Base-by-base conservation (phyloP, 1,139 yeast genomes). In the Zygoascus hellenicus region DNA sequence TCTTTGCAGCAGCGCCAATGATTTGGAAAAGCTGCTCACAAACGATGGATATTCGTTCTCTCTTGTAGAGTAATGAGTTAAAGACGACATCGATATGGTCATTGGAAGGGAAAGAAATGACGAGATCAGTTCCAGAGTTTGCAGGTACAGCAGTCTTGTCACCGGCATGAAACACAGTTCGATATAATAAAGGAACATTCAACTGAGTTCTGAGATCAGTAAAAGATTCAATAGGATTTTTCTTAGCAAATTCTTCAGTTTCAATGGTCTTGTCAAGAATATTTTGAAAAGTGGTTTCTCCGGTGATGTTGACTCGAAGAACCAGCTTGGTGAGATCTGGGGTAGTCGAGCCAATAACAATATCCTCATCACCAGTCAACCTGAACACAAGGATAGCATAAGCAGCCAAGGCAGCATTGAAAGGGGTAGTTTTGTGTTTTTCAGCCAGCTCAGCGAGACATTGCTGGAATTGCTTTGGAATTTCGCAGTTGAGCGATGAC, bases 351-450 rank as follows among this genome's bases (percentile, higher is more conserved):
- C 95, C 88, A 52, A 92, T 69, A n/a, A 85, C 82, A 47, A 92
- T 81, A 60, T 92, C 97, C 54, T 89, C 97, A 62, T 92, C 97
- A 26, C 97, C 97, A 4, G 97, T 84, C 48, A 87, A 72, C 62
- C 97, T 76, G 66, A 77, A 83, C 35, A 87, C 74, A 49, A 92
- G 72, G 1, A 83, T 78, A 26, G 83, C 79, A 69, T 83, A 86
- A 1, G 78, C 78, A n/a, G 95, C 72, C 50, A 88, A 72, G 0
- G 83, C 80, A 16, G 76, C 66, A 29, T 74, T 63, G 62, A 83
- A 85, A 1, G 61, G 48, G 2, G 54, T 34, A 5, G 52, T 35
- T 9, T 43, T 47, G 15, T 43, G 30, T 31, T 45, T 38, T 13
- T 46, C 36, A 2, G 42, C 37, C 31, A 39, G 11, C 19, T 31